Evolutionary conservation across 192 early-diverging fungal genomes (phyloP).

Genomic region (Coemansia sp.): DNA sequence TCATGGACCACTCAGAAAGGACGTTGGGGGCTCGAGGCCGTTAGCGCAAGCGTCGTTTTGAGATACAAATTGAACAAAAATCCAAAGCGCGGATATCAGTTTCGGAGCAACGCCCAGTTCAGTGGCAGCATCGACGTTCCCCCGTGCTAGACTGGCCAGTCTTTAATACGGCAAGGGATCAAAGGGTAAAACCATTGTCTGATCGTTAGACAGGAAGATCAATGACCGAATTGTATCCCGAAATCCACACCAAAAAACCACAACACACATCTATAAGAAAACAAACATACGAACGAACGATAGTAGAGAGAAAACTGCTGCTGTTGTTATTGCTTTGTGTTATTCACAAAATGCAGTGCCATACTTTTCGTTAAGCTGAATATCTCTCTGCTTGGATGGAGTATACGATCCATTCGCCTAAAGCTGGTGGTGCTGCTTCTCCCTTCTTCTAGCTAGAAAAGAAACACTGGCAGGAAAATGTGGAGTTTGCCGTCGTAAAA

Average conservation of each 20-base stretch:
- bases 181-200: slow-evolving; percentile 53
- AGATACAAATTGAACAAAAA: slow-evolving; percentile 43
- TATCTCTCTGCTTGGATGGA: too few relatives aligned
- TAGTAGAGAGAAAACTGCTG: too few relatives aligned
- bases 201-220: slow-evolving; percentile 45
- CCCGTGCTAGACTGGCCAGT: slow-evolving; percentile 53
- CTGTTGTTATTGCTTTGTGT: too few relatives aligned
- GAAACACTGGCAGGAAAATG: too few relatives aligned
- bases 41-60: background rate
- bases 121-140: slow-evolving; percentile 47
- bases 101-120: slow-evolving; percentile 30
- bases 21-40: background rate
- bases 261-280: too few relatives aligned
- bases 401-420: too few relatives aligned
- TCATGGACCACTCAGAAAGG: background rate
- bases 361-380: too few relatives aligned
- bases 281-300: too few relatives aligned
- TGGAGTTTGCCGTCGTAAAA: too few relatives aligned
- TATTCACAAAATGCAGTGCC: too few relatives aligned
- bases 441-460: too few relatives aligned
- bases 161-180: slow-evolving; percentile 28
- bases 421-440: too few relatives aligned
- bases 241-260: background rate
- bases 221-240: slow-evolving; percentile 42
- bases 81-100: slow-evolving; percentile 46